Percentiles rank a stretch among this genome's conserved stretches.
These are phyloP conservation scores for Calonectria hawksworthii DNA, from an alignment of 2,329 filamentous ascomycete species.

Conservation along the genomic window DNA sequence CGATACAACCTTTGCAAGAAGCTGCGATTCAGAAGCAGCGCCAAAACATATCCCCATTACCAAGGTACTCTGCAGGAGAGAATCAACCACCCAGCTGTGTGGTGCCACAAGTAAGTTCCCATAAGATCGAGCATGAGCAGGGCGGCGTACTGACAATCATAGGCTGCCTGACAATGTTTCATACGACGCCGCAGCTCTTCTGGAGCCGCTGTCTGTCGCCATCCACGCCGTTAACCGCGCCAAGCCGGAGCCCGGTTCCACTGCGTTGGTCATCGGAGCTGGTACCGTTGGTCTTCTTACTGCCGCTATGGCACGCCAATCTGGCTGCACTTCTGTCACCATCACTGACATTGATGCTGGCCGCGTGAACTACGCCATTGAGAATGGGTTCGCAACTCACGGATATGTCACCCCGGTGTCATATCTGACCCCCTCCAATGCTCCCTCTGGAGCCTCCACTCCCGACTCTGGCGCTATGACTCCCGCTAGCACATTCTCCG, in stretches of 20 bases:
- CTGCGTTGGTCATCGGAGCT: constrained; percentile 74
- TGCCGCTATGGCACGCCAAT: constrained; percentile 72
- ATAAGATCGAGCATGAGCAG: neutral
- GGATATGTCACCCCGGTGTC: constrained; percentile 67
- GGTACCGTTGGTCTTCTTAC: constrained; percentile 75
- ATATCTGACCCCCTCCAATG: constrained; percentile 59
- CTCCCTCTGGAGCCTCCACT: constrained; percentile 64
- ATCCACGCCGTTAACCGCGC: constrained; percentile 73
- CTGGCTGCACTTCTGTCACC: constrained; percentile 71
- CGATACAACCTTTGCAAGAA: constrained; percentile 74
- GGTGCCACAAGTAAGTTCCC: constrained; percentile 70
- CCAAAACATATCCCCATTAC: constrained; percentile 74
- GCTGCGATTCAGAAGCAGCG: constrained; percentile 73
- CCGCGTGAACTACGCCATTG: constrained; percentile 72
- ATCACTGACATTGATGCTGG: constrained; percentile 73
- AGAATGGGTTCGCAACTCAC: constrained; percentile 71
- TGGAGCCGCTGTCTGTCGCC: constrained; percentile 74
- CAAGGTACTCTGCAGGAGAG: constrained; percentile 74
- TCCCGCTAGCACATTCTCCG: constrained; percentile 60
- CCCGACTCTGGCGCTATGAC: constrained; percentile 57
- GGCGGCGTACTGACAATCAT: constrained; percentile 20
- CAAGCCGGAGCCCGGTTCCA: constrained; percentile 64
- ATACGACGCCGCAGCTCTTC: constrained; percentile 71
- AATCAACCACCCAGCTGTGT: constrained; percentile 73
- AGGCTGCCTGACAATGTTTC: constrained; percentile 72